A percentile compares a stretch with the other conserved stretches of the same genome.
Conservation (phyloP, 306 rosid genomes). For the Lagenaria siceraria region DNA sequence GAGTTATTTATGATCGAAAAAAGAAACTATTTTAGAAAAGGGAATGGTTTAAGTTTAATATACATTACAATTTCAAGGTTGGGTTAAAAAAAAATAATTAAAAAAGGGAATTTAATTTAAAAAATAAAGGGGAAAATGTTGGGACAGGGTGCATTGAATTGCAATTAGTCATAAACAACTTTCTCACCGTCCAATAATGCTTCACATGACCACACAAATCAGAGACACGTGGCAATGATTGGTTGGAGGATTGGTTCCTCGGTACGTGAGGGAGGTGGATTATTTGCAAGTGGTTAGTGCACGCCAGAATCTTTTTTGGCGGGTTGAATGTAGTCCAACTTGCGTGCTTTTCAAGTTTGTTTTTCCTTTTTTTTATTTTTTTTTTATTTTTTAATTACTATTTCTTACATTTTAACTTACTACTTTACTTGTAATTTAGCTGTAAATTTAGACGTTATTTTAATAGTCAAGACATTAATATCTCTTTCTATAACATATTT, state of each 20-base stretch:
- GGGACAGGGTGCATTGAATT: conserved; percentile 1
- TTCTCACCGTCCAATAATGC: conserved; percentile 53
- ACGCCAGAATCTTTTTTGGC: conserved; percentile 59
- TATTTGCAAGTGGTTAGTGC: conserved; percentile 34
- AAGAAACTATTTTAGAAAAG: not conserved
- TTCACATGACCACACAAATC: conserved; percentile 42
- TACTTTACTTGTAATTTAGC: too few species aligned
- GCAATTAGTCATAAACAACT: conserved; percentile 25
- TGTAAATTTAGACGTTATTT: not conserved
- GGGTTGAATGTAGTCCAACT: conserved; percentile 25
- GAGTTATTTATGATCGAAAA: not conserved
- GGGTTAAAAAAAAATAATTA: not conserved
- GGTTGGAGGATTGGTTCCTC: conserved; percentile 24
- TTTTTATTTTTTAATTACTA: too few species aligned
- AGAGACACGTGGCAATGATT: conserved; percentile 29
- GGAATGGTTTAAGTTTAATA: not conserved
- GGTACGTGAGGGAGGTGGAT: conserved; percentile 24
- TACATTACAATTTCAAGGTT: not conserved
- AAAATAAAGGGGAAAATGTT: too few species aligned
- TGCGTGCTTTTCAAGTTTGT: conserved; percentile 50
- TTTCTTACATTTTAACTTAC: too few species aligned
- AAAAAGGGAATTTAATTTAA: not conserved
- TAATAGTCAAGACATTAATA: not conserved
- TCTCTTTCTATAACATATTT: not conserved
- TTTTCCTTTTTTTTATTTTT: too few species aligned